Evolutionary conservation across 2,329 filamentous ascomycete species (phyloP).

Genomic region (Daldinia sp.): DNA sequence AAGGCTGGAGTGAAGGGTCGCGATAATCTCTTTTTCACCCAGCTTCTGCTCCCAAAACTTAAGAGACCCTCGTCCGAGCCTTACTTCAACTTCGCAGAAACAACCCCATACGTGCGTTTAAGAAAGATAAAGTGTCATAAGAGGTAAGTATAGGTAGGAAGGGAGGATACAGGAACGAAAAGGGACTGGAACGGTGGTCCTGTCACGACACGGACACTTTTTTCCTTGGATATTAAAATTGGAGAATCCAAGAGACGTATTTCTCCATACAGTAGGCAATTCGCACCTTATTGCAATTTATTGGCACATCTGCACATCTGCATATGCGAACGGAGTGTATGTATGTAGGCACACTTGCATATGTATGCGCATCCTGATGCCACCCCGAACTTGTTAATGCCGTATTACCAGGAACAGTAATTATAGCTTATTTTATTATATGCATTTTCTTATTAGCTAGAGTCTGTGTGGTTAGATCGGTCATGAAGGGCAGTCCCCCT

Average conservation of each 20-base stretch:
- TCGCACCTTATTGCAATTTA: slow-evolving; percentile 21
- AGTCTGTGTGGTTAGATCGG: slow-evolving; percentile 16
- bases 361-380: slow-evolving; percentile 18
- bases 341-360: slow-evolving; percentile 10
- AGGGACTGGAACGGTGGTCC: slow-evolving; percentile 31
- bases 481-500: slow-evolving; percentile 3
- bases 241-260: slow-evolving; percentile 26
- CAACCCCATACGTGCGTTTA: slow-evolving; percentile 23
- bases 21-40: slow-evolving; percentile 6
- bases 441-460: slow-evolving; percentile 8
- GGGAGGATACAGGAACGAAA: slow-evolving; percentile 30
- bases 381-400: slow-evolving; percentile 24
- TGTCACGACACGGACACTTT: slow-evolving; percentile 35
- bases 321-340: slow-evolving; percentile 29
- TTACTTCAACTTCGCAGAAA: slow-evolving; percentile 22
- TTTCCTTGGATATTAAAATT: slow-evolving; percentile 38
- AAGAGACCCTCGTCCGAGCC: slow-evolving; percentile 27
- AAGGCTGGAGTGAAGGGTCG: slow-evolving; percentile 12
- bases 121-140: slow-evolving; percentile 11
- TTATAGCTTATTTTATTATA: slow-evolving; percentile 22
- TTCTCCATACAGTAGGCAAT: slow-evolving; percentile 36
- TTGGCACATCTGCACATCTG: slow-evolving; percentile 29
- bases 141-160: slow-evolving; percentile 3
- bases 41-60: slow-evolving; percentile 24
- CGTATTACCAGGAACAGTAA: slow-evolving; percentile 22